These are phyloP conservation scores for Eucalyptus tenuipes DNA, from an alignment of 345 rosid species.

Conservation along the genomic window DNA sequence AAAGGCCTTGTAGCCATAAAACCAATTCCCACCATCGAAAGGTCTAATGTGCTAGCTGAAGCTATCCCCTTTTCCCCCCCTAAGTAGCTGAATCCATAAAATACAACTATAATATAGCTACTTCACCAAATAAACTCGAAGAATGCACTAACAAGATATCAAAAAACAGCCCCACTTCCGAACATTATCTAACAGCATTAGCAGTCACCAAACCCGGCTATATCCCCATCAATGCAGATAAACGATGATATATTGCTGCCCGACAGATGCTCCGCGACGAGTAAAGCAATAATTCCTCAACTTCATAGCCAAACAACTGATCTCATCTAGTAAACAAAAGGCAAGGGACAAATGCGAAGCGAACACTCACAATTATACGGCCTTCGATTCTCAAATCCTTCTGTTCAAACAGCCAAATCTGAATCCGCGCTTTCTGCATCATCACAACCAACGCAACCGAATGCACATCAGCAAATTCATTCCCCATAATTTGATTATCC, in stretches of 20 bases:
- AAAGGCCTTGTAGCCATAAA: background rate
- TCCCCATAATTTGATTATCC: background rate
- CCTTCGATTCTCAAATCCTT: conserved; percentile 91
- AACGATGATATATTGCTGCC: background rate
- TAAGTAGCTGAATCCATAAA: background rate
- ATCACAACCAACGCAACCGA: background rate
- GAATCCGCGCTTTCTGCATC: conserved; percentile 83
- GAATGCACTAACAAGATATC: background rate
- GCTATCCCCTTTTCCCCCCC: background rate
- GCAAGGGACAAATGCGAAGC: background rate
- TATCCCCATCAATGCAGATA: background rate
- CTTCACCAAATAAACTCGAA: background rate
- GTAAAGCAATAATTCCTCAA: background rate
- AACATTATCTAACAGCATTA: background rate
- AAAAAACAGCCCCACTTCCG: background rate
- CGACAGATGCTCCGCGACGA: background rate
- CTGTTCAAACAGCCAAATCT: conserved; percentile 99
- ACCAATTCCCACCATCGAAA: background rate
- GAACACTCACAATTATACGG: conserved; percentile 37
- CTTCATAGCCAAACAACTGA: background rate
- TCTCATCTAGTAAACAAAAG: background rate
- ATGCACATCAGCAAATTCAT: background rate
- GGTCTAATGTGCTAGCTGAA: background rate
- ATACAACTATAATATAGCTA: background rate
- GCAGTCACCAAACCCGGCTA: background rate